These are phyloP conservation scores for Annulohypoxylon moriforme DNA, from an alignment of 495 filamentous ascomycete species.

Conservation along the genomic window DNA sequence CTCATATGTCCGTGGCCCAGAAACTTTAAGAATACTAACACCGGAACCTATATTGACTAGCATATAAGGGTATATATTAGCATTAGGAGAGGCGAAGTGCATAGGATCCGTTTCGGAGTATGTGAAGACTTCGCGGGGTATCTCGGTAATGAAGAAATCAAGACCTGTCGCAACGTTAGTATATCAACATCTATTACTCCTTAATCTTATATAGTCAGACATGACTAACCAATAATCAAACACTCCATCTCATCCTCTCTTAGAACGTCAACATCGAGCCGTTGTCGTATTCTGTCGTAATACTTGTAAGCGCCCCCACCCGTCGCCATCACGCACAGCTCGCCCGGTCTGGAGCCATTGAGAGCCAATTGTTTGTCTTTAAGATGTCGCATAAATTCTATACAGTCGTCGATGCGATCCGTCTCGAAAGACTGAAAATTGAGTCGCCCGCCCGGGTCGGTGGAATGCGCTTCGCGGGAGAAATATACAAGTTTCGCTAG, in stretches of 20 bases:
- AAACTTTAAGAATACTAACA: constrained; percentile 98
- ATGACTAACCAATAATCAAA: constrained; percentile 83
- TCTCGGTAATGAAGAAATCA: constrained; percentile 98
- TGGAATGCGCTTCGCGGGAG: constrained; percentile 81
- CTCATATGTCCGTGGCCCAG: constrained; percentile 82
- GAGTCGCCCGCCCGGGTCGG: constrained; percentile 85
- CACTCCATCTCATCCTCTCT: constrained; percentile 99
- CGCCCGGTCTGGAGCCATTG: constrained; percentile 72
- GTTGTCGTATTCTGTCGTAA: constrained; percentile 87
- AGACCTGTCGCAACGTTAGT: constrained; percentile 69
- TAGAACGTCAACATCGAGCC: constrained; percentile 84
- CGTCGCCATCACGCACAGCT: constrained; percentile 91
- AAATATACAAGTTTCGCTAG: constrained; percentile 98
- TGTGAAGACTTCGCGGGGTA: constrained; percentile 95
- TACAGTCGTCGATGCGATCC: constrained; percentile 88
- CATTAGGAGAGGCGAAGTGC: constrained; percentile 75
- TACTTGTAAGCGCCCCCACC: constrained; percentile 96
- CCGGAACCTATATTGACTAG: constrained; percentile 99
- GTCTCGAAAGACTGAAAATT: constrained; percentile 98
- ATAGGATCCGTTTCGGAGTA: constrained; percentile 90
- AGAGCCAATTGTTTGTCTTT: constrained; percentile 79
- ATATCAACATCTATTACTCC: not conserved
- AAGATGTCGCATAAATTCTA: constrained; percentile 85
- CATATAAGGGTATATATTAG: constrained; percentile 92
- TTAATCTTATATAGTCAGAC: not conserved